These are phyloP conservation scores for Vigna nakashimae DNA, from an alignment of 306 rosid genomes.

Conservation along the genomic window DNA sequence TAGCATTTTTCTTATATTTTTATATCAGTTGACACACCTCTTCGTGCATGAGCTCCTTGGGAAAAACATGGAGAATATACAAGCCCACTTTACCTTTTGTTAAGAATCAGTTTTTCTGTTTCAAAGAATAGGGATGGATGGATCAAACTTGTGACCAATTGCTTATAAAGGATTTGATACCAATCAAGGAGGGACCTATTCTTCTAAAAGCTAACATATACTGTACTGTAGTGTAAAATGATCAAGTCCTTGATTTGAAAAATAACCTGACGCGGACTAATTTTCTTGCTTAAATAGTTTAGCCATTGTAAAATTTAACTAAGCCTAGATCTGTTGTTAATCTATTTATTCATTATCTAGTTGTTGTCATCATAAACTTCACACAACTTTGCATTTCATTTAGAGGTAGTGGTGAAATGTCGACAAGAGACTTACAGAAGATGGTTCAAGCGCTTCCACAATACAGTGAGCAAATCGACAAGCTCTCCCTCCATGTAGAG, in stretches of 20 bases:
- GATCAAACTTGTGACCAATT: conserved; percentile 21
- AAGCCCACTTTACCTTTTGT: neutral
- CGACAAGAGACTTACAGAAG: conserved; percentile 94
- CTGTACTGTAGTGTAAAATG: conserved; percentile 25
- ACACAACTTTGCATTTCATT: conserved; percentile 42
- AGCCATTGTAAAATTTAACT: conserved; percentile 22
- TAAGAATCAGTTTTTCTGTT: conserved; percentile 1
- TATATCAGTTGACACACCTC: neutral
- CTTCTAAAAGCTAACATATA: conserved; percentile 28
- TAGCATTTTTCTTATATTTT: conserved; percentile 19
- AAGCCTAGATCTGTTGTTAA: conserved; percentile 31
- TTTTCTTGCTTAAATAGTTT: conserved; percentile 25
- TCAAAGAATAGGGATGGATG: conserved; percentile 17
- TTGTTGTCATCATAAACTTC: conserved; percentile 23
- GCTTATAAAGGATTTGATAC: conserved; percentile 7
- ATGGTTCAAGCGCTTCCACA: conserved; percentile 99
- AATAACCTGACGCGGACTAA: conserved; percentile 8
- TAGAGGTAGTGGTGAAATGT: conserved; percentile 83
- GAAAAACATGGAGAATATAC: conserved; percentile 7
- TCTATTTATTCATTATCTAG: conserved; percentile 31
- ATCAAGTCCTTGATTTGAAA: conserved; percentile 22
- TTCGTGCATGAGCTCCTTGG: neutral
- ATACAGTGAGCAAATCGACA: conserved; percentile 98
- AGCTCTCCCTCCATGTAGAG: conserved; percentile 98
- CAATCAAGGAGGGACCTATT: neutral